Evolutionary conservation across 768 basidiomycete species (phyloP).

Genomic region (Termitomyces sp.): DNA sequence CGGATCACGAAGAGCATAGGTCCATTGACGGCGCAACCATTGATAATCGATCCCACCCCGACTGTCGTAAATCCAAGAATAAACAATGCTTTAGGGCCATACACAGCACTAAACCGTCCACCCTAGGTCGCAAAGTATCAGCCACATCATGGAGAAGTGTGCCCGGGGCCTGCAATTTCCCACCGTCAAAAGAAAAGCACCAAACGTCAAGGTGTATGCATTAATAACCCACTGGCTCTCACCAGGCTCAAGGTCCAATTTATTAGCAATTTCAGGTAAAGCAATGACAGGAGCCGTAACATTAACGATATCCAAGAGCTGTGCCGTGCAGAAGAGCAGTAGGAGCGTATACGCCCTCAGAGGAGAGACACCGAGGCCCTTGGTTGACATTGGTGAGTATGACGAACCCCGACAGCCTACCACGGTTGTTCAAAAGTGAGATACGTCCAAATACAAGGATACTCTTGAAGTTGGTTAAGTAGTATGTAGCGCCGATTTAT

Average conservation of each 20-base stretch:
- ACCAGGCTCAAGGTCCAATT: constrained; percentile 8
- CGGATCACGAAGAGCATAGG: constrained; percentile 44
- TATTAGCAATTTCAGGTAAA: constrained; percentile 23
- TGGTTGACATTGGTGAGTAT: neutral
- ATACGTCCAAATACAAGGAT: too few relatives aligned
- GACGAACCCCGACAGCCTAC: too few relatives aligned
- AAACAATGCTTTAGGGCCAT: constrained; percentile 34
- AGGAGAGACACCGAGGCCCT: constrained; percentile 4
- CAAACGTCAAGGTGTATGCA: constrained; percentile 32
- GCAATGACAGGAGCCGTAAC: constrained; percentile 32
- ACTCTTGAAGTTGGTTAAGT: too few relatives aligned
- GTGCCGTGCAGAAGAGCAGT: constrained; percentile 29
- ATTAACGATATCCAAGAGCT: constrained; percentile 36
- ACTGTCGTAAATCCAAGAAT: constrained; percentile 34
- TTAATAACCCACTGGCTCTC: constrained; percentile 30
- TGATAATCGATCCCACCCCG: constrained; percentile 36
- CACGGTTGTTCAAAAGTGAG: too few relatives aligned
- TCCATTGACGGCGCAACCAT: constrained; percentile 39
- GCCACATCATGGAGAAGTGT: too few relatives aligned
- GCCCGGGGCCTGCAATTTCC: too few relatives aligned
- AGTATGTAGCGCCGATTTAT: too few relatives aligned
- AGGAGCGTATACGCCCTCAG: constrained; percentile 16
- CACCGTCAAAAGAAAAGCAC: constrained; percentile 28
- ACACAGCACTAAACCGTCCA: constrained; percentile 30
- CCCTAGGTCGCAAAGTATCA: constrained; percentile 13